A percentile compares a stretch with the other conserved stretches of the same genome.
phyloP scores from a whole-genome alignment of 2,329 filamentous ascomycete genomes.

The Teratosphaeria gauchensis region DNA sequence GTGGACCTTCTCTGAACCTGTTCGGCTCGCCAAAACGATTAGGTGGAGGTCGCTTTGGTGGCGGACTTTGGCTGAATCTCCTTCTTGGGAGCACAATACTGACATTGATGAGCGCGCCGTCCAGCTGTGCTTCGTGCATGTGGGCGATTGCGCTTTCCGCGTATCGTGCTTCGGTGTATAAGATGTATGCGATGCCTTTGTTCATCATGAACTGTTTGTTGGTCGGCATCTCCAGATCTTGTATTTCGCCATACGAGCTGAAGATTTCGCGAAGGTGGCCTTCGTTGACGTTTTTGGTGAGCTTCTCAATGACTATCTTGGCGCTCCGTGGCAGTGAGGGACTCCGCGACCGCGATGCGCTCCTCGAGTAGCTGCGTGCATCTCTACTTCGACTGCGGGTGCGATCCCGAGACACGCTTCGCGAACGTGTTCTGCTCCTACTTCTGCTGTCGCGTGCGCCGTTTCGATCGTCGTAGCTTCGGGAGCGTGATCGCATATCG shows the following conservation, averaged over 20 bases:
- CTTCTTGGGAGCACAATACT: constrained; percentile 78
- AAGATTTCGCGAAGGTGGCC: constrained; percentile 88
- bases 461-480: background rate
- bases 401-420: constrained; percentile 10
- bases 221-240: constrained; percentile 80
- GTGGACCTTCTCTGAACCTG: constrained; percentile 20
- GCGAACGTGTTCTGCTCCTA: constrained; percentile 14
- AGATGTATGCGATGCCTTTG: constrained; percentile 84
- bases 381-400: constrained; percentile 1
- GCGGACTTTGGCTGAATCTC: constrained; percentile 72
- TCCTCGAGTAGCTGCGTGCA: background rate
- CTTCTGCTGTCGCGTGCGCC: background rate
- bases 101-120: constrained; percentile 73
- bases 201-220: constrained; percentile 81
- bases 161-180: constrained; percentile 66
- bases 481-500: background rate
- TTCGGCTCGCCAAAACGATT: constrained; percentile 35
- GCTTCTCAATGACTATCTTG: constrained; percentile 88
- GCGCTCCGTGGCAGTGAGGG: constrained; percentile 16
- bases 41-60: constrained; percentile 54
- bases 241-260: constrained; percentile 73
- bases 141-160: constrained; percentile 84
- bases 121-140: constrained; percentile 90
- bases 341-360: constrained; percentile 8
- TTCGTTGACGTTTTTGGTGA: constrained; percentile 91